These are phyloP conservation scores for Chenopodium formosanum DNA, from an alignment of 148 eudicot species.

Conservation along the genomic window DNA sequence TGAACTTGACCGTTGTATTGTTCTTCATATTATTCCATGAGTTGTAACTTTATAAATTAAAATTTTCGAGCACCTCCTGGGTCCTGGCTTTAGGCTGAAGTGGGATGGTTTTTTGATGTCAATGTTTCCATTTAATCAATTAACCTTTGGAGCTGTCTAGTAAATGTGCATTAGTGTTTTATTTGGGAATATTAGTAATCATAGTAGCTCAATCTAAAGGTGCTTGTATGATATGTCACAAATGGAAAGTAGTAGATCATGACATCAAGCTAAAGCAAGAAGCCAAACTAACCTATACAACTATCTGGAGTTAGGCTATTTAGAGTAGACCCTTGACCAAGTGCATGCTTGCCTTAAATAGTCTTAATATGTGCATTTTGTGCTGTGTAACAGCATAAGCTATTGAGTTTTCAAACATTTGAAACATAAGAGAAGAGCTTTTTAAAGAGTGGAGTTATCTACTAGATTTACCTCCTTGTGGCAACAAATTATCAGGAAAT, in stretches of 20 bases:
- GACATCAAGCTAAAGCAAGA: background rate
- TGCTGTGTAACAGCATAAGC: background rate
- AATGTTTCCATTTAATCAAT: background rate
- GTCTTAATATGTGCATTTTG: background rate
- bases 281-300: background rate
- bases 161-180: background rate
- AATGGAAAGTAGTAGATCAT: background rate
- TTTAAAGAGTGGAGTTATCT: background rate
- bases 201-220: background rate
- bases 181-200: background rate
- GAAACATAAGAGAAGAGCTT: background rate
- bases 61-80: background rate
- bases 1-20: background rate
- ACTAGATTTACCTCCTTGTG: background rate
- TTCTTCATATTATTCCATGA: background rate
- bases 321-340: background rate
- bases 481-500: background rate
- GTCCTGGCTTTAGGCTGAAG: background rate
- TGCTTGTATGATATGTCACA: background rate
- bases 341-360: background rate
- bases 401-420: background rate
- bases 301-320: background rate
- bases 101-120: background rate
- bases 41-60: background rate
- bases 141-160: background rate